Evolutionary conservation across 2,329 filamentous ascomycete species (phyloP).

Genomic region (Zarea fungicola): DNA sequence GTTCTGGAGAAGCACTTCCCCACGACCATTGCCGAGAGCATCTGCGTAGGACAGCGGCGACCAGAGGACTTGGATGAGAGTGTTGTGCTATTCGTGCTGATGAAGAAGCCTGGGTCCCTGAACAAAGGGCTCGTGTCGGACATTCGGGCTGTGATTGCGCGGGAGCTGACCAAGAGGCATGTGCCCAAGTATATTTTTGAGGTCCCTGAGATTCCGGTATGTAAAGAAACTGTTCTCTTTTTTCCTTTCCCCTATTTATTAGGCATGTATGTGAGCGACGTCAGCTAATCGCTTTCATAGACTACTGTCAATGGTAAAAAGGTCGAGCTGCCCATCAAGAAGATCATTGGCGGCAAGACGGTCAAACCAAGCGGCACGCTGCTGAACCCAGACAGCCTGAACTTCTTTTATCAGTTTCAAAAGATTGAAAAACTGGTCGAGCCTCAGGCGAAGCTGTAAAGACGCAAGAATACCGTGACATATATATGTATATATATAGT

Average conservation of each 20-base stretch:
- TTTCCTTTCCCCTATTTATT: background rate
- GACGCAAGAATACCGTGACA: no score
- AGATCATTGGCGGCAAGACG: conserved; percentile 70
- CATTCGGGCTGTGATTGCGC: conserved; percentile 60
- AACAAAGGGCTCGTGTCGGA: conserved; percentile 47
- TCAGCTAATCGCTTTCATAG: conserved; percentile 31
- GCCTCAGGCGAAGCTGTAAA: conserved; percentile 27
- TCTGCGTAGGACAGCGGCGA: conserved; percentile 74
- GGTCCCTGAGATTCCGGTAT: conserved; percentile 73
- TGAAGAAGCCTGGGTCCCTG: conserved; percentile 54
- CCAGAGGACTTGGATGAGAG: conserved; percentile 49
- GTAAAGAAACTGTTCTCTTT: conserved; percentile 25
- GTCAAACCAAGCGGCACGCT: conserved; percentile 74
- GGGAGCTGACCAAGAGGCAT: conserved; percentile 65
- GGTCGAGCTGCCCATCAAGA: conserved; percentile 78
- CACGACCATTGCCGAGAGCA: conserved; percentile 59
- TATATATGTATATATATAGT: no score
- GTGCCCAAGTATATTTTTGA: conserved; percentile 76
- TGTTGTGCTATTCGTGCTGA: conserved; percentile 51
- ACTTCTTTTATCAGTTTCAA: conserved; percentile 72
- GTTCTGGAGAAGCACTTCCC: conserved; percentile 65
- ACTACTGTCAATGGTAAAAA: conserved; percentile 82
- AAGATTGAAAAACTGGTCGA: conserved; percentile 29
- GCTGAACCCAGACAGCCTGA: conserved; percentile 67
- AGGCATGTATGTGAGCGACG: no score